Conservation (phyloP, 441 rosid species). For the Bruguiera hainesii region DNA sequence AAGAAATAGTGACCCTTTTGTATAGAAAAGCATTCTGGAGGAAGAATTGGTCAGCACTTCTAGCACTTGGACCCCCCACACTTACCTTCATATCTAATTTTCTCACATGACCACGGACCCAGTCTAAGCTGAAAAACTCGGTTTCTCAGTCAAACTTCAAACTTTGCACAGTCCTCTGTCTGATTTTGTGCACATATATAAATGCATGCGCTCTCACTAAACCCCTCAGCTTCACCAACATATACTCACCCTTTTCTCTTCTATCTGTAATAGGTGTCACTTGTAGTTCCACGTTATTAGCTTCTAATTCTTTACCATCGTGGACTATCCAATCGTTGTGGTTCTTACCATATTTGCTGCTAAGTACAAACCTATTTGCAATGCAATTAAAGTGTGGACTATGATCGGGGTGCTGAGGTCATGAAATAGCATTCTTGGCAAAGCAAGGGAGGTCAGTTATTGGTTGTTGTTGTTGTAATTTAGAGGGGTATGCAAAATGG, state of each 20-base stretch:
- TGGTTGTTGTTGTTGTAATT: not conserved
- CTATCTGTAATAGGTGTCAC: not conserved
- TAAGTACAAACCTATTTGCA: constrained; percentile 9
- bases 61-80: constrained; percentile 36
- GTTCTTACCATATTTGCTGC: constrained; percentile 6
- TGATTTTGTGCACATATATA: no score
- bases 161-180: constrained; percentile 19
- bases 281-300: constrained; percentile 23
- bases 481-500: constrained; percentile 25
- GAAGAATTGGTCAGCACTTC: constrained; percentile 61
- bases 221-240: not conserved
- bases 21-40: constrained; percentile 7
- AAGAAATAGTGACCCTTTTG: not conserved
- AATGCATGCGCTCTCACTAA: no score
- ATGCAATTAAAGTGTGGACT: constrained; percentile 1
- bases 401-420: not conserved
- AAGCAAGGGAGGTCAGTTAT: not conserved
- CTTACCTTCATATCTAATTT: constrained; percentile 12
- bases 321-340: constrained; percentile 9
- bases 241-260: not conserved
- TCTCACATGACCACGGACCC: constrained; percentile 63
- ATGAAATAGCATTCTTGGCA: not conserved
- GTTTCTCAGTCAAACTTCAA: constrained; percentile 60
- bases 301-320: constrained; percentile 15
- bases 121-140: constrained; percentile 77